Conservation (phyloP, 2,329 filamentous ascomycete genomes). For the Fusarium xyrophilum region DNA sequence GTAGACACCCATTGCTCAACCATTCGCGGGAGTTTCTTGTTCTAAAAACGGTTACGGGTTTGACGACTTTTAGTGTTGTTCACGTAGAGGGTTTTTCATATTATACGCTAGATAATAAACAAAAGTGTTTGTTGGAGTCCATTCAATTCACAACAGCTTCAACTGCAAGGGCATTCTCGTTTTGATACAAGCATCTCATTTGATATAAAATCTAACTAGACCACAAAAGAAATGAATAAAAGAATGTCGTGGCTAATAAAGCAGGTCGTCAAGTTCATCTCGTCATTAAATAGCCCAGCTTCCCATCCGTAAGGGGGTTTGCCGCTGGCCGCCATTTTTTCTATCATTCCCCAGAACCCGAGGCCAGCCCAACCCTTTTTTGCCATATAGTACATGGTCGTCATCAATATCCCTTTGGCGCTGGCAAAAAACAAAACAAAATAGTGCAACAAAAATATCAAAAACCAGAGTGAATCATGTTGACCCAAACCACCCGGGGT, state of each 20-base stretch:
- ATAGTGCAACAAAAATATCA: constrained; percentile 2
- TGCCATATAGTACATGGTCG: constrained; percentile 39
- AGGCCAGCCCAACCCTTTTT: constrained; percentile 16
- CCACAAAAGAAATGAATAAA: constrained; percentile 8
- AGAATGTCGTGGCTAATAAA: constrained; percentile 13
- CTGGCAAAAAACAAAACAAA: constrained; percentile 18
- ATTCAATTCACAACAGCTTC: background rate
- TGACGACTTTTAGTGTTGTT: constrained; percentile 21
- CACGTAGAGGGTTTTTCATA: constrained; percentile 20
- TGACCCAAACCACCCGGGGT: constrained; percentile 21
- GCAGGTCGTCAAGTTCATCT: constrained; percentile 43
- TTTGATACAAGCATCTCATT: constrained; percentile 13
- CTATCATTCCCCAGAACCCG: constrained; percentile 35
- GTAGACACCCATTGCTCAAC: constrained; percentile 27
- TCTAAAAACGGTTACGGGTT: constrained; percentile 27
- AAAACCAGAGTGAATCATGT: constrained; percentile 12
- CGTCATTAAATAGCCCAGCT: constrained; percentile 37
- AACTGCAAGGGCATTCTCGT: background rate
- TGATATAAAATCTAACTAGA: constrained; percentile 20
- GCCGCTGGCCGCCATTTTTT: constrained; percentile 37
- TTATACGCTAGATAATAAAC: constrained; percentile 27
- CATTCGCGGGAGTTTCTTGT: constrained; percentile 28
- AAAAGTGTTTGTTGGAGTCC: constrained; percentile 13
- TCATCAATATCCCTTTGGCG: constrained; percentile 27
- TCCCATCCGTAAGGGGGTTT: constrained; percentile 29